phyloP scores from a whole-genome alignment of 495 filamentous ascomycete species.

The Daldinia caldariorum region DNA sequence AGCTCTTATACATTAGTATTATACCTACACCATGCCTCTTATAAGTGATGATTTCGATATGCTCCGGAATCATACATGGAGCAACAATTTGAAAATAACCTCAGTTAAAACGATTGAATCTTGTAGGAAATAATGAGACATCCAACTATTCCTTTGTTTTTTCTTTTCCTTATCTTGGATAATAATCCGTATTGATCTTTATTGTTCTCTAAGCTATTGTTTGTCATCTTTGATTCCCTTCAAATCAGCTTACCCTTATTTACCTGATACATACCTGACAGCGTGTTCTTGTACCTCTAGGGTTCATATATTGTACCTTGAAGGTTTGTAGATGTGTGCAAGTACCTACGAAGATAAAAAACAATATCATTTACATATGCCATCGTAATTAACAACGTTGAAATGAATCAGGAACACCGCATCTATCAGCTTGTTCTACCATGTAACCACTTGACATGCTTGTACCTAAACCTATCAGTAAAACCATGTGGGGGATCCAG shows the following conservation, averaged over 20 bases:
- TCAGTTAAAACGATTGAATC: neutral
- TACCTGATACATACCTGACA: neutral
- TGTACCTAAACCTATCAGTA: neutral
- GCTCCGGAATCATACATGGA: too few relatives aligned
- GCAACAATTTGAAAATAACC: neutral
- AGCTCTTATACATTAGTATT: neutral
- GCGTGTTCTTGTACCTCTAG: neutral
- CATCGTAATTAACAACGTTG: constrained; percentile 4
- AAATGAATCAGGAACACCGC: constrained; percentile 1
- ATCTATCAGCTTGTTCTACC: neutral
- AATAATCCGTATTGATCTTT: neutral
- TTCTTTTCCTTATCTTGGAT: neutral
- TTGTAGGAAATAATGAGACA: neutral
- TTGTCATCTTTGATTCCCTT: neutral
- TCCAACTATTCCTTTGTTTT: neutral
- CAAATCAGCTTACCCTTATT: neutral
- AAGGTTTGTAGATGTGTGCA: neutral
- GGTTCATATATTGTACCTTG: neutral
- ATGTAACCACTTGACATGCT: neutral
- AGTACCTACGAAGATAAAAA: neutral
- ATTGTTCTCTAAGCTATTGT: neutral
- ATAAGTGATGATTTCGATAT: neutral
- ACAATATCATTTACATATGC: neutral
- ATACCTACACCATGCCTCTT: neutral
- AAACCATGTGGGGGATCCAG: neutral